Base-by-base conservation (phyloP, 2,329 filamentous ascomycete genomes). In the Nemania sp. region DNA sequence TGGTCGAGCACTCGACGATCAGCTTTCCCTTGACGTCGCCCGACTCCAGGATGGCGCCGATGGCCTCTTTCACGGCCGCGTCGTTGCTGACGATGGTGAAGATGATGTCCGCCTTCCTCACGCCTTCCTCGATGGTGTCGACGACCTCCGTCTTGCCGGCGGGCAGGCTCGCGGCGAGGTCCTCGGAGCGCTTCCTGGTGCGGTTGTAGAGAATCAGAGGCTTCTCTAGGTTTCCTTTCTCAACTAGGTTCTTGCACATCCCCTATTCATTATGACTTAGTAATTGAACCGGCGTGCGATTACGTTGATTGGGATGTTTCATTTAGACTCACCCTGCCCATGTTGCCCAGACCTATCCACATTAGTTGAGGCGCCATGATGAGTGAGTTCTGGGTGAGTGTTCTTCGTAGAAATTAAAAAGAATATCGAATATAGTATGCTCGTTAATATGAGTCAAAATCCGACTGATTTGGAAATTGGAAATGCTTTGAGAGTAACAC, bases 331-430 rank as follows among this genome's bases (percentile, higher is more conserved):
- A 90, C 90, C 72, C 88, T 83, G 67, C 91, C 92, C 87, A 96
- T 96, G 74, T 96, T 96, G 54, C 92, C 92, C 52, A 96, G 83
- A 59, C 92, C 92, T 56, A 96, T 86, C 86, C 87, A 96, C 68
- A 91, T 82, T 53, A 95, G 71, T 75, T 83, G 86, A 59, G 82
- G 80, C 45, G 83, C 77, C 84, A 87, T 86, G 45, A 40, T 68
- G 62, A 49, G 11, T 21, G 13, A 52, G 5, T 17, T 39, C 25
- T 42, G 34, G 17, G 11, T 21, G 13, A 52, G 5, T 17, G 32
- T 29, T 42, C 29, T 20, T 34, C 13, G 32, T 21, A 43, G 13
- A 11, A 35, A 35, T 39, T 34, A 35, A 29, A 37, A 21, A 17
- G 18, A 43, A 1, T 35, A 42, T n/a, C 20, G 20, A 45, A 45